Base-by-base conservation (phyloP, 2,329 filamentous ascomycete species). In the Exophiala bonariae region DNA sequence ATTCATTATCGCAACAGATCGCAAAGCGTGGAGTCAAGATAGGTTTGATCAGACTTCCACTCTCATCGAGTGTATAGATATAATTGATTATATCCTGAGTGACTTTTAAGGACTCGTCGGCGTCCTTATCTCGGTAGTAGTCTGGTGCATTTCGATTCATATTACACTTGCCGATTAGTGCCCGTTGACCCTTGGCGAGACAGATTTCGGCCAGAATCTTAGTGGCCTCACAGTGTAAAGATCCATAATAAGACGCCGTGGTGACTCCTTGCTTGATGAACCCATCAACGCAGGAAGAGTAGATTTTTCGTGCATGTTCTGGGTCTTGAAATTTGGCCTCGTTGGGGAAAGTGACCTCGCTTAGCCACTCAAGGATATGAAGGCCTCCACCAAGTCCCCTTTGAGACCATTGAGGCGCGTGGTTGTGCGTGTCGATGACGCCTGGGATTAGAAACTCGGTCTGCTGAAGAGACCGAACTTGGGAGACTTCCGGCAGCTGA, bases 341-440 rank as follows among this genome's bases (percentile, higher is more conserved):
- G 51, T 80, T 75, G 2, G 78, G 80, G 55, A 85, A 86, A 0
- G 83, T 86, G 19, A 83, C 71, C n/a, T 76, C 62, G 20, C 79
- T 71, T 1, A 86, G 70, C 83, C 83, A 87, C 58, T 85, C 77
- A 5, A 83, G 52, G 3, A 74, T 60, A 3, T 63, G 50, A 9
- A 56, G 32, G 8, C 70, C 69, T 44, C 69, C 66, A 5, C 72
- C 72, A 2, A 70, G 60, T 4, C 72, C 72, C 16, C 71, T 65
- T 50, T 74, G 71, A 22, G 69, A 63, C 69, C 71, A 77, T 63
- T 77, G 74, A 2, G 82, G 82, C 0, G 83, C 83, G 58, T 87
- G 83, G 50, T 83, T 84, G 63, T 86, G 83, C 2, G 82, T 85
- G 66, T 86, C 83, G 45, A 86, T 68, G 57, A 83, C 77, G 33